These are phyloP conservation scores for Beauveria sp. DNA, from an alignment of 2,329 filamentous ascomycete genomes.

Conservation along the genomic window DNA sequence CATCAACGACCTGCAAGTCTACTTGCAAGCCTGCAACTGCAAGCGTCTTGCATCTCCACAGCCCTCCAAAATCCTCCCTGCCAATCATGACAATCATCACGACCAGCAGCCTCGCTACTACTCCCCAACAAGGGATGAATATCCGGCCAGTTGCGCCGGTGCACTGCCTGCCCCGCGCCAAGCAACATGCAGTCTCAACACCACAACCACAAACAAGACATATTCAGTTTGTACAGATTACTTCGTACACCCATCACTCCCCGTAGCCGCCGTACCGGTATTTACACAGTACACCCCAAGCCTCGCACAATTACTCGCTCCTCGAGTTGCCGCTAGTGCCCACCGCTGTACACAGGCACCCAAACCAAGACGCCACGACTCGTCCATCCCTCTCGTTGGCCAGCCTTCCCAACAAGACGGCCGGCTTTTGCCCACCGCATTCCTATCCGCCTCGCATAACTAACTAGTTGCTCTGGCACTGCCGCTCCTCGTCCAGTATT, in stretches of 20 bases:
- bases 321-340: neutral
- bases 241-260: neutral
- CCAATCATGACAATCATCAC: neutral
- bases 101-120: neutral
- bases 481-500: neutral
- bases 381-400: neutral
- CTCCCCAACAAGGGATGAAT: neutral
- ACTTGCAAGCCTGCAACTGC: too few relatives aligned
- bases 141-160: neutral
- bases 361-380: constrained; percentile 4
- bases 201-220: neutral
- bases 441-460: neutral
- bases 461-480: too few relatives aligned
- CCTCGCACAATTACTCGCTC: neutral
- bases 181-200: neutral
- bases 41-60: constrained; percentile 1
- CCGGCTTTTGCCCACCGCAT: neutral
- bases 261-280: neutral
- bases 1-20: neutral
- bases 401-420: neutral
- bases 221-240: too few relatives aligned
- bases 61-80: neutral
- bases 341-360: neutral
- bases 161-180: neutral
- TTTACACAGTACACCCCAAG: neutral